Evolutionary conservation across 2,329 filamentous ascomycete species (phyloP), one percentile per base, ranked within the genome.

Genomic region (Diaporthe citriasiana): DNA sequence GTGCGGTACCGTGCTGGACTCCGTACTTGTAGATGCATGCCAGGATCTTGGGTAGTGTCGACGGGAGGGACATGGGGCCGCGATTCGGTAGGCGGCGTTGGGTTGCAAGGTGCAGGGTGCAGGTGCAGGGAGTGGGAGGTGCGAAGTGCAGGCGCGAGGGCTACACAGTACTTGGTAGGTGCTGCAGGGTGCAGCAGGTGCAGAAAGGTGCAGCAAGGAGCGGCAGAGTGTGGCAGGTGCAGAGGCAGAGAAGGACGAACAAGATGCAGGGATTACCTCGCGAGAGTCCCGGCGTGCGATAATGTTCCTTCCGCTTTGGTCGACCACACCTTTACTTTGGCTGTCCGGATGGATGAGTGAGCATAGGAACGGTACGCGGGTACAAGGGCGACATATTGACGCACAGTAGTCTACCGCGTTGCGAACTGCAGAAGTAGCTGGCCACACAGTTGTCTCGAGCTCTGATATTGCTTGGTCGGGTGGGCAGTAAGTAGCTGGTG

Each of bases 261-360:
- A 27, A 30, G 15, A 19, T 65, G 71, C 71, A 75, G 56, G 50
- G 65, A 65, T 73, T 42, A 40, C 50, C 38, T 63, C 50, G 69
- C 50, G 19, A 70, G 53, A 55, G 65, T 47, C 22, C 59, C 50
- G 53, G 27, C 69, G 27, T 70, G 72, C 53, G 70, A 70, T 65
- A 45, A 59, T 55, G 50, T 71, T 70, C 72, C 68, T 75, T 74
- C 74, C 72, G 70, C 59, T 75, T 75, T 73, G 47, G 74, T 74
- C 74, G 45, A 74, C 63, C 65, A 73, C 70, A 50, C 47, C 47
- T 40, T 33, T n/a, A 47, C n/a, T 51, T n/a, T 53, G 47, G 47
- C 33, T 53, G 47, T 27, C 22, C 45, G 30, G 45, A 27, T 50
- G 45, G 45, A 51, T 50, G 33, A 30, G 30, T 38, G 60, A 65